Evolutionary conservation across 1,284 basidiomycete genomes (phyloP).

Genomic region (Moesziomyces aphidis): DNA sequence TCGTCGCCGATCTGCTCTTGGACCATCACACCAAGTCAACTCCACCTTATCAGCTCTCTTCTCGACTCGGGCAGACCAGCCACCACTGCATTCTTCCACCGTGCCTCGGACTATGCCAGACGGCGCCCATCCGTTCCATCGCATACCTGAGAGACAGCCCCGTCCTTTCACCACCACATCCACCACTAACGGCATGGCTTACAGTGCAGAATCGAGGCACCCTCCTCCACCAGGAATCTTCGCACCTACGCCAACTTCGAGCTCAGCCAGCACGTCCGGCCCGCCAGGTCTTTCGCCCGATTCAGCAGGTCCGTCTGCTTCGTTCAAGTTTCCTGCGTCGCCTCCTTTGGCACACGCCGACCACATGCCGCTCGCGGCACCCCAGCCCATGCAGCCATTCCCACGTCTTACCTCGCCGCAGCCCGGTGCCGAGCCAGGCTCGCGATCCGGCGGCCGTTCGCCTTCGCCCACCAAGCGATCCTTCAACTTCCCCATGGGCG

Average conservation of each 20-base stretch:
- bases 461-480: constrained; percentile 55
- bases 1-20: neutral
- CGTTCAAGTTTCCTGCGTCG: constrained; percentile 22
- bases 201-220: constrained; percentile 11
- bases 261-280: constrained; percentile 4
- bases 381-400: constrained; percentile 53
- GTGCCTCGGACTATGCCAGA: constrained; percentile 34
- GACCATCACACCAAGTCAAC: constrained; percentile 2
- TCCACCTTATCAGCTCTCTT: neutral
- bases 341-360: constrained; percentile 20
- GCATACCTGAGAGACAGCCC: constrained; percentile 7
- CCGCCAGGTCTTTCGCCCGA: constrained; percentile 12
- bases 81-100: constrained; percentile 1
- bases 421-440: constrained; percentile 22
- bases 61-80: constrained; percentile 5
- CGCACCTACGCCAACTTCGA: constrained; percentile 10
- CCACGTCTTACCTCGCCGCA: constrained; percentile 53
- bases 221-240: constrained; percentile 18
- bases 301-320: constrained; percentile 6
- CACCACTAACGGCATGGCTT: constrained; percentile 12
- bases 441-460: constrained; percentile 36
- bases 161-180: constrained; percentile 9
- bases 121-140: constrained; percentile 15
- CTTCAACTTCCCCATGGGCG: constrained; percentile 53
- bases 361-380: constrained; percentile 34